Evolutionary conservation across 2,329 filamentous ascomycete species (phyloP).

Genomic region (Fusarium coffeatum): DNA sequence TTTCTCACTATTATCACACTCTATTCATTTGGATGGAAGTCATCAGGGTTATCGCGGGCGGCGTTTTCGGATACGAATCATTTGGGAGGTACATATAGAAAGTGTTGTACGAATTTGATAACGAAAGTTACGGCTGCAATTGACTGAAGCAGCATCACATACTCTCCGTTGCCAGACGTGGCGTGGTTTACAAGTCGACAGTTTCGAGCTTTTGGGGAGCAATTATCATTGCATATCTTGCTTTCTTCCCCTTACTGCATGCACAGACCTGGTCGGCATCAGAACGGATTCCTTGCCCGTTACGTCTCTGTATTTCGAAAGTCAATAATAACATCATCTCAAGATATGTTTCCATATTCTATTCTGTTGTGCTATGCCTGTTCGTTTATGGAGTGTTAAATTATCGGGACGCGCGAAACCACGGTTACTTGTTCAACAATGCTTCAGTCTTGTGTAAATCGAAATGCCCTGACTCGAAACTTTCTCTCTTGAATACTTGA

Average conservation of each 20-base stretch:
- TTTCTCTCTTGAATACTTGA: not conserved
- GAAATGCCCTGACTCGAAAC: not conserved
- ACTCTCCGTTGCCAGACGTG: slow-evolving; percentile 4
- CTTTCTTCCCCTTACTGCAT: slow-evolving; percentile 6
- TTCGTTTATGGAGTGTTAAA: not conserved
- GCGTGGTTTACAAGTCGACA: slow-evolving; percentile 3
- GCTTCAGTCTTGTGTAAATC: not conserved
- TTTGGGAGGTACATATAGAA: slow-evolving; percentile 34
- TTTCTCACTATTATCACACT: slow-evolving; percentile 12
- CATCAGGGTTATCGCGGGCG: slow-evolving; percentile 17
- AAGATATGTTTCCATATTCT: not conserved
- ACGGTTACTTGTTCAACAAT: not conserved
- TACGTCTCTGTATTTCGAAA: slow-evolving; percentile 27
- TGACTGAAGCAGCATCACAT: slow-evolving; percentile 27
- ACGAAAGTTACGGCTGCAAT: slow-evolving; percentile 38
- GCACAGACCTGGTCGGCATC: slow-evolving; percentile 3
- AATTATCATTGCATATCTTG: slow-evolving; percentile 16
- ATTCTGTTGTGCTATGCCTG: not conserved
- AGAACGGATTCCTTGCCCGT: not conserved
- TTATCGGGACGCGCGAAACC: not conserved
- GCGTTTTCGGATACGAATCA: slow-evolving; percentile 37
- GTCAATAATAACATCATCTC: slow-evolving; percentile 39
- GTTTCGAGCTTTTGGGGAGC: slow-evolving; percentile 12
- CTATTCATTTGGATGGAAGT: slow-evolving; percentile 15
- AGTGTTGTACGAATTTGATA: slow-evolving; percentile 41